Evolutionary conservation across 495 filamentous ascomycete species (phyloP).

Genomic region (Chlorociboria aeruginascens): DNA sequence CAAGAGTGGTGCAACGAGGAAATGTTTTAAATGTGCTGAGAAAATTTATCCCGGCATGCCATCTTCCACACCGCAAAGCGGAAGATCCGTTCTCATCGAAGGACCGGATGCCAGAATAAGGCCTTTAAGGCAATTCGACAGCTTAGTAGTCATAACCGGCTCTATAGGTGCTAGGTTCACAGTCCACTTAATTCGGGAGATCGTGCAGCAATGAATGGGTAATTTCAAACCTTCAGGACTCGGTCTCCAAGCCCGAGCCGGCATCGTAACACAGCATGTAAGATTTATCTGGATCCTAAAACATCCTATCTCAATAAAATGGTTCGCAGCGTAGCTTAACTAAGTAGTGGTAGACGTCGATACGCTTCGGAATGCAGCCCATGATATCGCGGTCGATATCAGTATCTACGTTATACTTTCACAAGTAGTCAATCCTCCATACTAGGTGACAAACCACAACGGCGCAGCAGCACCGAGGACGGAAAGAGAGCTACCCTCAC

Average conservation of each 20-base stretch:
- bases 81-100: background rate
- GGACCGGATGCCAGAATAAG: constrained; percentile 1
- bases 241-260: constrained; percentile 6
- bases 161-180: constrained; percentile 8
- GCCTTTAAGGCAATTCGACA: background rate
- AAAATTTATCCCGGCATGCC: background rate
- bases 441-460: background rate
- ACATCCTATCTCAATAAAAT: constrained; percentile 35
- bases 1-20: constrained; percentile 7
- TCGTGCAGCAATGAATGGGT: background rate
- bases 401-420: constrained; percentile 43
- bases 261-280: constrained; percentile 36
- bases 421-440: constrained; percentile 2
- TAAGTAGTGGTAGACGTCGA: constrained; percentile 29
- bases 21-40: constrained; percentile 25
- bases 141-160: constrained; percentile 2
- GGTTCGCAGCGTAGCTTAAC: constrained; percentile 39
- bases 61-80: background rate
- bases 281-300: constrained; percentile 60
- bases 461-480: background rate
- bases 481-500: constrained; percentile 1
- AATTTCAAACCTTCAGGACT: background rate
- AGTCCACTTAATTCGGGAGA: background rate
- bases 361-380: constrained; percentile 14
- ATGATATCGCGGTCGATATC: constrained; percentile 34